Percentiles rank a stretch among this genome's conserved stretches.
Evolutionary conservation across 495 filamentous ascomycete genomes (phyloP).

Genomic region (Cenococcum geophilum): DNA sequence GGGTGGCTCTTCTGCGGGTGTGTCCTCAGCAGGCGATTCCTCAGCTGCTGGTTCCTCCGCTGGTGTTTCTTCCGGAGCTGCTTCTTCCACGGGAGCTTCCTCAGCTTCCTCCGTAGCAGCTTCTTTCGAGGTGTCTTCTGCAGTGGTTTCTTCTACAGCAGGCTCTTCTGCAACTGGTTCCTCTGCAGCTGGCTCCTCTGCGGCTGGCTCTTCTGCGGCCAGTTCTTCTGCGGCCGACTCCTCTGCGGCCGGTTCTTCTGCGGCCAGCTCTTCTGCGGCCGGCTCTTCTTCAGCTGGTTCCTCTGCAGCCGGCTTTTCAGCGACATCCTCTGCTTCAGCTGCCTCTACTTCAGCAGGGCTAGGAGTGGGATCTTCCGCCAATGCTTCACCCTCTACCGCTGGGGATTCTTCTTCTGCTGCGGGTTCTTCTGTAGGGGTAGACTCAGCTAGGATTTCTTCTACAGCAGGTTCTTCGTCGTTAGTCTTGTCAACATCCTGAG

Average conservation of each 20-base stretch:
- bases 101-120: background rate
- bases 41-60: background rate
- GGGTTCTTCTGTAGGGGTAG: background rate
- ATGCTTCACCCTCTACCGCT: background rate
- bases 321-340: background rate
- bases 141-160: background rate
- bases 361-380: background rate
- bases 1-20: background rate
- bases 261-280: background rate
- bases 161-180: background rate
- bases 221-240: background rate
- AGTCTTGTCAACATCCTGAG: no score
- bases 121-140: background rate
- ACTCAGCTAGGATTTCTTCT: background rate
- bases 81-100: background rate
- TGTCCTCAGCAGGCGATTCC: background rate
- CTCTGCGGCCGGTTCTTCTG: background rate
- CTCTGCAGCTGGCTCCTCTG: background rate
- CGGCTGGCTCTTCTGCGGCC: background rate
- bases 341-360: background rate
- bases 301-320: background rate
- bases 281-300: background rate
- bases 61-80: background rate
- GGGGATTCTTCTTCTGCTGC: background rate
- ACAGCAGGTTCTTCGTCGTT: background rate